Conservation (phyloP, 73 alveolate genomes). For the Effrenium voratum region DNA sequence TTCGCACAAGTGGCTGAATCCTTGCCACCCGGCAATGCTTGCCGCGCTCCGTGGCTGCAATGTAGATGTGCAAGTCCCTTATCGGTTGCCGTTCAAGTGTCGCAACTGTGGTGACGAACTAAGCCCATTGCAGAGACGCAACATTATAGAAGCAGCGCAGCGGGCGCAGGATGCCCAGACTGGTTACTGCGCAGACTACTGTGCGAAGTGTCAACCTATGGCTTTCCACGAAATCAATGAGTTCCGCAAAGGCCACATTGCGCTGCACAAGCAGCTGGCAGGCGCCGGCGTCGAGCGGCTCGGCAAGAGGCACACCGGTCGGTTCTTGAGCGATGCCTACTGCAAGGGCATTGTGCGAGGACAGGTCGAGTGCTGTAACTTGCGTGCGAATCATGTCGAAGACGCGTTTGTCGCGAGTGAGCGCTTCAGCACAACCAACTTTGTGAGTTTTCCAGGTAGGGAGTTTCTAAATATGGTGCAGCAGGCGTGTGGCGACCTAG, state of each 20-base stretch:
- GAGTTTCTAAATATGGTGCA: background rate
- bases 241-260: background rate
- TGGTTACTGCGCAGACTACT: constrained; percentile 18
- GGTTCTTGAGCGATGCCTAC: constrained; percentile 12
- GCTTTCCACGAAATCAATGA: background rate
- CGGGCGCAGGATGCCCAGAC: constrained; percentile 14
- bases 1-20: background rate
- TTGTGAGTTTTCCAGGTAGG: background rate
- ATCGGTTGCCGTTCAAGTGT: background rate
- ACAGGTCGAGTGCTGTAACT: too few relatives aligned
- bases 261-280: background rate
- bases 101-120: background rate
- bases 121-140: background rate
- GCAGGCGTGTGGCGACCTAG: background rate
- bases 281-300: background rate
- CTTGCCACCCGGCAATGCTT: background rate
- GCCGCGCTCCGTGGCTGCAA: background rate
- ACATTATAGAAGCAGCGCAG: background rate
- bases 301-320: background rate
- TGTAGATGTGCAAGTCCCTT: background rate
- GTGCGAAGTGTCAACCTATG: background rate
- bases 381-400: background rate
- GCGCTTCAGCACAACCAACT: background rate
- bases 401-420: background rate
- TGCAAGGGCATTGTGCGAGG: constrained; percentile 41